Conservation (phyloP, 2,329 filamentous ascomycete genomes). For the Biscogniauxia mediterranea region DNA sequence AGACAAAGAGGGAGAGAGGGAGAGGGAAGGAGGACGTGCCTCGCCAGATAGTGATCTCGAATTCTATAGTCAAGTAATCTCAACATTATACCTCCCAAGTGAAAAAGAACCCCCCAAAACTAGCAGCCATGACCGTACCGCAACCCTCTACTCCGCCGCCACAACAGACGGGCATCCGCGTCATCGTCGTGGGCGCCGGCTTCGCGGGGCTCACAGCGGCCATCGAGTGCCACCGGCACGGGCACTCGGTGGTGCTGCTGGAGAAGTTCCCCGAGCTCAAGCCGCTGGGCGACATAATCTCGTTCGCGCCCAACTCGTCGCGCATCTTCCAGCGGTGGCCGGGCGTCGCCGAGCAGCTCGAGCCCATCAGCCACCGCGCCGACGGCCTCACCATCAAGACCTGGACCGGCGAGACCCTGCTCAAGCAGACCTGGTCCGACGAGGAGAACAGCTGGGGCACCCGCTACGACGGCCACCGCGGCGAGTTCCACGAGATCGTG, state of each 20-base stretch:
- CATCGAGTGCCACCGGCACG: constrained; percentile 57
- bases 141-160: constrained; percentile 10
- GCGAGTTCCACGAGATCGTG: constrained; percentile 51
- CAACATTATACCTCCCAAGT: not conserved
- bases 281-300: constrained; percentile 49
- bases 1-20: no score
- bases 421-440: constrained; percentile 43
- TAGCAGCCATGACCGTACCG: constrained; percentile 22
- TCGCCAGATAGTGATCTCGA: not conserved
- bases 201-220: constrained; percentile 59
- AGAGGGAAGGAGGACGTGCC: not conserved
- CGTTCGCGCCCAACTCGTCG: constrained; percentile 55
- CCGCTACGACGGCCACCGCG: constrained; percentile 52
- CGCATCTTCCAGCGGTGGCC: constrained; percentile 58
- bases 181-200: constrained; percentile 51
- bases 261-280: constrained; percentile 46
- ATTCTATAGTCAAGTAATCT: not conserved
- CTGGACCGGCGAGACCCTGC: constrained; percentile 48
- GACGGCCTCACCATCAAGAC: constrained; percentile 50
- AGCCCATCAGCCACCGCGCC: constrained; percentile 44
- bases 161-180: constrained; percentile 41
- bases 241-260: constrained; percentile 45
- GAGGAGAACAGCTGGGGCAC: constrained; percentile 42
- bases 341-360: constrained; percentile 46
- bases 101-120: not conserved